Conservation (phyloP, 768 basidiomycete species). For the Exsudoporus frostii region DNA sequence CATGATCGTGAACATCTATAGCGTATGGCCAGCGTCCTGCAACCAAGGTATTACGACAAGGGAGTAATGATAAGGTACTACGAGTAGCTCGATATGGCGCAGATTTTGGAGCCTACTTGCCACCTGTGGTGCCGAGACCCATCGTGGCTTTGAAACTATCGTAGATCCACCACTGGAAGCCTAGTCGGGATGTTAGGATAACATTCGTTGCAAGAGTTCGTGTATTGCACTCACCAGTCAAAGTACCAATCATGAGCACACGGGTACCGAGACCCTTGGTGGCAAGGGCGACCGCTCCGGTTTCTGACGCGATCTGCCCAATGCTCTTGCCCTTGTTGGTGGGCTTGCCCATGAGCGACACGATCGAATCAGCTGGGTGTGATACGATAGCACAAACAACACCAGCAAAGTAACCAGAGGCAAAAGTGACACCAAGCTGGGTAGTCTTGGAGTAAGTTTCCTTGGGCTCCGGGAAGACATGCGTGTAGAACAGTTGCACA, state of each 20-base stretch:
- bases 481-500: conserved; percentile 82
- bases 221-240: conserved; percentile 35
- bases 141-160: conserved; percentile 80
- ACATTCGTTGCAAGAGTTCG: not conserved
- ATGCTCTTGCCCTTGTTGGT: conserved; percentile 77
- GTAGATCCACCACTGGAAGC: conserved; percentile 94
- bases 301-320: conserved; percentile 67
- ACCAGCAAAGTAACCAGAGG: conserved; percentile 92
- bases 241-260: conserved; percentile 77
- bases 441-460: conserved; percentile 74
- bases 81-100: not conserved
- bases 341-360: conserved; percentile 90
- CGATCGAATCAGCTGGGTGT: conserved; percentile 90
- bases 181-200: conserved; percentile 31
- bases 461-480: conserved; percentile 80
- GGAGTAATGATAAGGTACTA: not conserved
- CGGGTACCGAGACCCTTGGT: conserved; percentile 86
- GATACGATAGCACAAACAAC: conserved; percentile 94
- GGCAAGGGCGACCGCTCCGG: conserved; percentile 58
- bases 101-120: conserved; percentile 54
- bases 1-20: conserved; percentile 6
- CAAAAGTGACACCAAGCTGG: conserved; percentile 86
- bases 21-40: not conserved
- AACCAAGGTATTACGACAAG: conserved; percentile 2
- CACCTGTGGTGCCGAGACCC: conserved; percentile 85